Conservation (phyloP, 164 flowering plant species). For the Annona cherimola region DNA sequence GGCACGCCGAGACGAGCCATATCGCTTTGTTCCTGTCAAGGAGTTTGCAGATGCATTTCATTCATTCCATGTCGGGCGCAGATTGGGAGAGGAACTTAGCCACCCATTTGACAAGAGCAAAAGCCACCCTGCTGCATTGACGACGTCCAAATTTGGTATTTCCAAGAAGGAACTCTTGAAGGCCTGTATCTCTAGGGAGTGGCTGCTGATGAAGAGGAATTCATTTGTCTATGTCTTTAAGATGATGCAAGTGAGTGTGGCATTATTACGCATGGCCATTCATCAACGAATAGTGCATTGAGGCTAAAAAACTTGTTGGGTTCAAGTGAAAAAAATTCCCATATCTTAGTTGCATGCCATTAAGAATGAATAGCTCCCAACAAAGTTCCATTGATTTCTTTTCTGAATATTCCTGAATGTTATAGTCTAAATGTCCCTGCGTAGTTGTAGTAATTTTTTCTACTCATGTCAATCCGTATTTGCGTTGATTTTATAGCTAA, state of each 20-base stretch:
- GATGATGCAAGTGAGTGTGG: slow-evolving; percentile 33
- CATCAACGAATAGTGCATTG: neutral
- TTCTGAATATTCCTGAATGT: no score
- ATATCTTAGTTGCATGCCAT: no score
- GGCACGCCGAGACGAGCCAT: slow-evolving; percentile 40
- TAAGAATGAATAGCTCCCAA: no score
- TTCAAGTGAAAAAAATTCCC: no score
- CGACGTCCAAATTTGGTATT: slow-evolving; percentile 39
- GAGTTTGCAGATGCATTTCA: slow-evolving; percentile 56
- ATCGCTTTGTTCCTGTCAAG: slow-evolving; percentile 32
- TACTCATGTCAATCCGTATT: no score
- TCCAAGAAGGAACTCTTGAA: slow-evolving; percentile 37
- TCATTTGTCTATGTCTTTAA: slow-evolving; percentile 55
- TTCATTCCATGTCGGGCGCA: slow-evolving; percentile 45
- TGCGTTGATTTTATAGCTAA: no score
- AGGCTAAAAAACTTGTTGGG: no score
- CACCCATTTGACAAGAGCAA: slow-evolving; percentile 40
- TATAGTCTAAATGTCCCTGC: no score
- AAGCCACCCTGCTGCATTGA: slow-evolving; percentile 54
- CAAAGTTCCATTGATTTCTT: no score
- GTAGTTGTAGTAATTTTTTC: no score
- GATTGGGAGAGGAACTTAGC: slow-evolving; percentile 39
- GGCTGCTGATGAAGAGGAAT: slow-evolving; percentile 50
- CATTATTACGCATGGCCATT: neutral
- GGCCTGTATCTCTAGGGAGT: slow-evolving; percentile 42